Base-by-base conservation (phyloP, 2,329 filamentous ascomycete species). In the Fusarium anguioides region DNA sequence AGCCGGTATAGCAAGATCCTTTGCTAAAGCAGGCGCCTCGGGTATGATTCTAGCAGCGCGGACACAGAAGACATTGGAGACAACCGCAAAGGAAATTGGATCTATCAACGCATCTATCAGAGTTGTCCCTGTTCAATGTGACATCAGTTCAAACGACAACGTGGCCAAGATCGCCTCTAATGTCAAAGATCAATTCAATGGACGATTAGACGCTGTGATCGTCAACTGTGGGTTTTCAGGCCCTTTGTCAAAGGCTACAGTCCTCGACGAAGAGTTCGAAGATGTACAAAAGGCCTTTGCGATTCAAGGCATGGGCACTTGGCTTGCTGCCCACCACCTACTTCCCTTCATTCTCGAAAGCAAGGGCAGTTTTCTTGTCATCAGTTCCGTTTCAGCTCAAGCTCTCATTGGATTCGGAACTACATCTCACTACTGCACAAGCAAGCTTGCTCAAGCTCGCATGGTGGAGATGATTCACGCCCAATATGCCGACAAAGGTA, bases 141-240 rank as follows among this genome's bases (percentile, higher is more conserved):
- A 61, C 3, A 54, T 61, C 9, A 54, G 46, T 8, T 20, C 12
- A n/a, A 39, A 61, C 2, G 8, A 27, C 1, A 41, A 44, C 5
- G 27, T 54, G 1, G n/a, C 11, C n/a, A 17, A 21, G 3, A 36
- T 61, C 15, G 56, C 56, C 6, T 15, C 33, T 1, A 18, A 14
- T 1, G 23, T 54, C 4, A 54, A 31, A 11, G 24, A 52, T 8
- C 20, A 61, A 2, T 61, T 61, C 6, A 12, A 14, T 2, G 40
- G 58, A 8, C 41, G n/a, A 5, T n/a, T 61, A 0, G 27, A 61
- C 6, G 35, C 46, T 4, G 46, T 61, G 2, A 40, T 61, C 4
- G 31, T 61, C 15, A 61, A 61, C 8, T 61, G 56, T 7, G 58
- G 58, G 6, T 61, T 26, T 8, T 61, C 58, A 1, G 58, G 58